These are phyloP conservation scores for Aspergillus clavatus DNA, from an alignment of 2,329 filamentous ascomycete species.

Conservation along the genomic window DNA sequence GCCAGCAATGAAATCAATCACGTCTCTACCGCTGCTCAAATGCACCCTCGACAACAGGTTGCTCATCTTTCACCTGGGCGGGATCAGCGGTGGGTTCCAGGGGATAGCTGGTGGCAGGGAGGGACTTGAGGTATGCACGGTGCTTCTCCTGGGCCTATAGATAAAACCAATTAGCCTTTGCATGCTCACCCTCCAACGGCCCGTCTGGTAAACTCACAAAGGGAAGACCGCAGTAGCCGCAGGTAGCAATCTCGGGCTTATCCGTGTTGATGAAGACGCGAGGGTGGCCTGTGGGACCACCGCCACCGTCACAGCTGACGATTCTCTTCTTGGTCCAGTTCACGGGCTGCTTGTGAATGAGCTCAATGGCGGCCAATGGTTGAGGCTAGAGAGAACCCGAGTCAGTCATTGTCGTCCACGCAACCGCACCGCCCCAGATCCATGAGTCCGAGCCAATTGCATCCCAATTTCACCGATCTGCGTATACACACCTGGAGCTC, in stretches of 20 bases:
- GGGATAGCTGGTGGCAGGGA: constrained; percentile 76
- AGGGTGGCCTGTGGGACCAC: constrained; percentile 84
- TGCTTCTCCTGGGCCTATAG: constrained; percentile 82
- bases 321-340: constrained; percentile 78
- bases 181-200: background rate
- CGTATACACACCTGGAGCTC: constrained; percentile 71
- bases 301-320: constrained; percentile 87
- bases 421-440: background rate
- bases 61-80: constrained; percentile 55
- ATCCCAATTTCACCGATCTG: background rate
- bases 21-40: constrained; percentile 55
- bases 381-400: constrained; percentile 60
- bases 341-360: constrained; percentile 94
- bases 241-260: constrained; percentile 87
- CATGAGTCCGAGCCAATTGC: no score
- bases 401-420: constrained; percentile 1
- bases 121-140: constrained; percentile 74
- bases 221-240: constrained; percentile 89
- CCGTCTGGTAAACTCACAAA: constrained; percentile 61
- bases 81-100: constrained; percentile 58
- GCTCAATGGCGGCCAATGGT: constrained; percentile 83
- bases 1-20: constrained; percentile 29
- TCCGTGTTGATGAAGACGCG: constrained; percentile 96
- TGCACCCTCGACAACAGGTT: constrained; percentile 55
- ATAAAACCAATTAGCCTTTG: background rate